Conservation (phyloP, 2,329 filamentous ascomycete genomes). For the Trichophyton simii region DNA sequence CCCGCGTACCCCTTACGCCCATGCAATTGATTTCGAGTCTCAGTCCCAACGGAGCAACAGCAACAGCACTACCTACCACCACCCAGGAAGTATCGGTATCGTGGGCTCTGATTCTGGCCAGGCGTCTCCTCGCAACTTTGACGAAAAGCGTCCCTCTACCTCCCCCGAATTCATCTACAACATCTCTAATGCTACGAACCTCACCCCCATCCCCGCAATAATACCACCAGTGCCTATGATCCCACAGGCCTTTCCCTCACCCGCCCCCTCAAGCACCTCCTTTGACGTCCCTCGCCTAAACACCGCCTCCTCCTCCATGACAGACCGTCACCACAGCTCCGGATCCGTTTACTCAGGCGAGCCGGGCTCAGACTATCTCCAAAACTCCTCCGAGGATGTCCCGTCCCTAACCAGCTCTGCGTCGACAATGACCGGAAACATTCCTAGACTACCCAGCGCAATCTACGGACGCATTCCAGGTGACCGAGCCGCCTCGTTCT, state of each 20-base stretch:
- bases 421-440: constrained; percentile 34
- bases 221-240: constrained; percentile 26
- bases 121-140: constrained; percentile 18
- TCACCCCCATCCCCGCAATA: constrained; percentile 17
- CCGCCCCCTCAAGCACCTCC: constrained; percentile 29
- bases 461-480: constrained; percentile 30
- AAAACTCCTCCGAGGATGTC: constrained; percentile 37
- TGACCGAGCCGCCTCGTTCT: constrained; percentile 35
- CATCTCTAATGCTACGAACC: constrained; percentile 30
- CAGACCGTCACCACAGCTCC: constrained; percentile 29
- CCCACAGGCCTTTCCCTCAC: constrained; percentile 35
- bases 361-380: constrained; percentile 27
- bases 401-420: constrained; percentile 39
- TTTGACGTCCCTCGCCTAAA: constrained; percentile 33
- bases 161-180: constrained; percentile 30
- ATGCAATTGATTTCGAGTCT: constrained; percentile 4
- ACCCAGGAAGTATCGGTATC: constrained; percentile 18
- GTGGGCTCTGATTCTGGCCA: constrained; percentile 25
- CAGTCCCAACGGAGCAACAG: not conserved
- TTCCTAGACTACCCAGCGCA: constrained; percentile 30
- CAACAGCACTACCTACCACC: constrained; percentile 14
- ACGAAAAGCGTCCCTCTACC: constrained; percentile 31
- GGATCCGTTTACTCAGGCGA: constrained; percentile 21
- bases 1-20: constrained; percentile 10
- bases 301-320: constrained; percentile 30